Percentiles rank a stretch among this genome's conserved stretches.
Evolutionary conservation across 148 eudicot species (phyloP).

Genomic region (Fagopyrum homotropicum): DNA sequence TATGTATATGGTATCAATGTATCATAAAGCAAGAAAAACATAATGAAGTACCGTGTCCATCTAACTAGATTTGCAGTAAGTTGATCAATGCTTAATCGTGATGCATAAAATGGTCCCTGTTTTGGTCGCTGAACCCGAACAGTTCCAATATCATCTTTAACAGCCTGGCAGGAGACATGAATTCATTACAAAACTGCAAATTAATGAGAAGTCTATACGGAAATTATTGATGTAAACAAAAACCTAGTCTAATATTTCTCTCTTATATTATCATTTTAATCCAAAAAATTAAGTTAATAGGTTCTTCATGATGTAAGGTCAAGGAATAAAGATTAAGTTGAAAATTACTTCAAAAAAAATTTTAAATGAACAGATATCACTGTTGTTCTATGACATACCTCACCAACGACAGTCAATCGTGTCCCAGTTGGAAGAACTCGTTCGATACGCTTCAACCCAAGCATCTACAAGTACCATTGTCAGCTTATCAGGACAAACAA

Average conservation of each 20-base stretch:
- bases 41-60: conserved; percentile 67
- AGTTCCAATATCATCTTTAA: conserved; percentile 86
- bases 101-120: conserved; percentile 92
- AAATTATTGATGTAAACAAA: neutral
- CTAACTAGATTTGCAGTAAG: conserved; percentile 89
- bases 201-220: neutral
- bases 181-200: conserved; percentile 7
- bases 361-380: neutral
- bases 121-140: conserved; percentile 81
- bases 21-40: neutral
- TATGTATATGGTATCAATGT: neutral
- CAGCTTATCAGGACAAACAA: neutral
- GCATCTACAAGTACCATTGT: conserved; percentile 49
- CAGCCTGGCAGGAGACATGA: conserved; percentile 30
- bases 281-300: neutral
- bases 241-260: neutral
- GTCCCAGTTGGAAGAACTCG: conserved; percentile 95
- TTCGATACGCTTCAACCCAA: conserved; percentile 91
- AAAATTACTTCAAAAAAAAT: neutral
- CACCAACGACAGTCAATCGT: conserved; percentile 68
- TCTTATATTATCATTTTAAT: neutral
- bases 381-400: conserved; percentile 26
- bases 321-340: neutral
- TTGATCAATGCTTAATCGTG: conserved; percentile 80
- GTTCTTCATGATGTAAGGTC: neutral